phyloP scores from a whole-genome alignment of 2,329 filamentous ascomycete species.

The Lasiodiplodia sp. region DNA sequence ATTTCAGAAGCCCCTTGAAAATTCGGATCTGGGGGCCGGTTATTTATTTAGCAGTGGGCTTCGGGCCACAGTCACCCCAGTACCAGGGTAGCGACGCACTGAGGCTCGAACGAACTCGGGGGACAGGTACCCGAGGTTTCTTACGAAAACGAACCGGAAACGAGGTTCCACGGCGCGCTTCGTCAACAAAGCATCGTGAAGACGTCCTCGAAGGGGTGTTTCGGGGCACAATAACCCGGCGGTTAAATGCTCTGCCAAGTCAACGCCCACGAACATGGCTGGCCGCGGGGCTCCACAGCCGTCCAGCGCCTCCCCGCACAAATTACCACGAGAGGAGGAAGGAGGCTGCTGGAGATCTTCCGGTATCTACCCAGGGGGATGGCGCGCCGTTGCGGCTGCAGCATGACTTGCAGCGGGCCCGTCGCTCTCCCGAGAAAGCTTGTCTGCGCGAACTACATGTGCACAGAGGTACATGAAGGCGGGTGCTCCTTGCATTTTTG shows the following conservation, averaged over 20 bases:
- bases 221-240: constrained; percentile 12
- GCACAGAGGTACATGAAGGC: background rate
- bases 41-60: background rate
- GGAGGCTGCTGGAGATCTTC: constrained; percentile 14
- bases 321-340: background rate
- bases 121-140: background rate
- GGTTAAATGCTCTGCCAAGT: constrained; percentile 22
- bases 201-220: background rate
- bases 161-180: background rate
- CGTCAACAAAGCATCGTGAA: background rate
- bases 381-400: constrained; percentile 17
- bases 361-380: constrained; percentile 5
- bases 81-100: background rate
- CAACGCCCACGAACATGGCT: constrained; percentile 2
- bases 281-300: constrained; percentile 8
- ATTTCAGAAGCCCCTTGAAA: background rate
- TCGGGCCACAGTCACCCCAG: background rate
- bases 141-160: background rate
- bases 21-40: background rate
- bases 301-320: constrained; percentile 18
- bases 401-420: constrained; percentile 11
- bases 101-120: background rate
- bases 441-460: constrained; percentile 9
- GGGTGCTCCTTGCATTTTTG: background rate
- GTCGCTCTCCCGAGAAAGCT: constrained; percentile 22